Evolutionary conservation across 2,329 filamentous ascomycete species (phyloP).

Genomic region (Apiospora aurea): DNA sequence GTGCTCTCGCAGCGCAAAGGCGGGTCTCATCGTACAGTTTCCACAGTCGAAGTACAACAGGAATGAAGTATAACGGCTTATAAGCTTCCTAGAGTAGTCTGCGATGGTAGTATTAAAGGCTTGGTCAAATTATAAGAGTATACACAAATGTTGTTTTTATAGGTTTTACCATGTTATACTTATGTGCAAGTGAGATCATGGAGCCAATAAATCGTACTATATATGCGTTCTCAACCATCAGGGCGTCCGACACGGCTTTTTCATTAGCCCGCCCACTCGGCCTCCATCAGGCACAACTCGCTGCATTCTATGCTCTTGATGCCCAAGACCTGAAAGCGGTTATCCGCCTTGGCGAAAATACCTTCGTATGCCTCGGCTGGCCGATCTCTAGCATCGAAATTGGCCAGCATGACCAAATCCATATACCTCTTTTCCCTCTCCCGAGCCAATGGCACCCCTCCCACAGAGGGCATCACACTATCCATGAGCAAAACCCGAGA

Average conservation of each 20-base stretch:
- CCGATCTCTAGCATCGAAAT: slow-evolving; percentile 30
- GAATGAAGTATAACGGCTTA: neutral
- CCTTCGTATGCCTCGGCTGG: slow-evolving; percentile 27
- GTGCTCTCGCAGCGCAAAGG: neutral
- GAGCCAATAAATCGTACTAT: neutral
- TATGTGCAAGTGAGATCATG: too few species aligned
- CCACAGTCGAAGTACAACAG: neutral
- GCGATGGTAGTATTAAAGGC: too few species aligned
- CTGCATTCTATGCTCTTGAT: slow-evolving; percentile 22
- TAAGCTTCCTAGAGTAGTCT: too few species aligned
- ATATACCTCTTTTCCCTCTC: slow-evolving; percentile 23
- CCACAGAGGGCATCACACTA: slow-evolving; percentile 19
- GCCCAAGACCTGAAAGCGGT: slow-evolving; percentile 26
- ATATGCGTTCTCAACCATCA: neutral
- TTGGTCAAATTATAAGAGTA: too few species aligned
- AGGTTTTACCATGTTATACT: too few species aligned
- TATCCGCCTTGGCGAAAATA: slow-evolving; percentile 28
- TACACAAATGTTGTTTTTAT: too few species aligned
- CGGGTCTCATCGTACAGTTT: neutral
- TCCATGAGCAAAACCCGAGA: slow-evolving; percentile 17
- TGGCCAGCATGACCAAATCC: slow-evolving; percentile 30
- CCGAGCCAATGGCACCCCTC: neutral
- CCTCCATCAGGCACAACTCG: slow-evolving; percentile 8
- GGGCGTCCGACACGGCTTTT: neutral
- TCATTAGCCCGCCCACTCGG: neutral